Base-by-base conservation (phyloP, 148 eudicot species). In the Pharnaceum exiguum region DNA sequence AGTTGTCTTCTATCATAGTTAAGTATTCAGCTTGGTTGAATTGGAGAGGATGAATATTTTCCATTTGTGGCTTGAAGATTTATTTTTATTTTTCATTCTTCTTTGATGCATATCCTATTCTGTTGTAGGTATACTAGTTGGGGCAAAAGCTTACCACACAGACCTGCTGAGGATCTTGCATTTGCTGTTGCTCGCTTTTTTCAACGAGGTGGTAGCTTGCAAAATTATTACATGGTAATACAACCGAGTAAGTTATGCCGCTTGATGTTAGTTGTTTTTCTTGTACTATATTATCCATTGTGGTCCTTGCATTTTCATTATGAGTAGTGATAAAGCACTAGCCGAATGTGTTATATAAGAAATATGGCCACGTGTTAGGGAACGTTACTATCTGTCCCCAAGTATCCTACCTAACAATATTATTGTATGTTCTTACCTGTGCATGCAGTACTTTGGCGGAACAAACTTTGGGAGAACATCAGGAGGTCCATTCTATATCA, bases 121-220 rank as follows among this genome's bases (percentile, higher is more conserved):
- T 50, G 28, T 39, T 57, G 25, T 70, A 93, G 99, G 99, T 93
- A 74, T 72, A 75, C 95, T 30, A 58, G 49, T 51, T 93, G 96
- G 96, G 99, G 99, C 46, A 87, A 77, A 63, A 77, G 79, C 48
- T 48, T 86, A 43, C 96, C 96, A 55, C 96, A 93, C 66, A 82
- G 99, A 71, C 95, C 99, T 19, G 87, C 60, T 57, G 83, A 93
- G 74, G 99, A 93, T 67, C 69, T 93, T 47, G 95, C 99, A 37
- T 93, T 93, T 82, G 95, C 99, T 11, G 96, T 89, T 54, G 99
- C 99, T 75, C 95, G 99, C 32, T 93, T 93, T 77, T 89, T 75
- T 57, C 89, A 93, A 57, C 85, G 91, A 36, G 95, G 96, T 11
- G 95, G 96, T 35, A 89, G 95, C 77, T 77, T 93, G 57, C 89